phyloP scores from a whole-genome alignment of 1,284 basidiomycete genomes.

The Cystobasidium pallidum region DNA sequence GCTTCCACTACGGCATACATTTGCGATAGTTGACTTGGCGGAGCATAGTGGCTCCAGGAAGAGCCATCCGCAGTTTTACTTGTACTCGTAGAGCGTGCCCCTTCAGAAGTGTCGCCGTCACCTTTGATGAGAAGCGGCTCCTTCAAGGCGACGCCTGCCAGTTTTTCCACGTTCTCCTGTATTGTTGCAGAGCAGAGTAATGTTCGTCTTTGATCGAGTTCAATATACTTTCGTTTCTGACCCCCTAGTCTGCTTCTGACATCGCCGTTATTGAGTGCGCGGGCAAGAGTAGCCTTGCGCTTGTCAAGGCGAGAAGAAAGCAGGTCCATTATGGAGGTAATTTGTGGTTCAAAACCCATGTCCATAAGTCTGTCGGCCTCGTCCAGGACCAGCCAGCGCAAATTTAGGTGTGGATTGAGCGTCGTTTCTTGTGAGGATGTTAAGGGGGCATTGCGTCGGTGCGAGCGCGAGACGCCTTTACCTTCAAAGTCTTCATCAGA shows the following conservation, averaged over 20 bases:
- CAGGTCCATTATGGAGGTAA: conserved; percentile 77
- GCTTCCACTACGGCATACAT: conserved; percentile 90
- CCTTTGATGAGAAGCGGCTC: conserved; percentile 69
- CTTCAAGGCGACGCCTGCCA: conserved; percentile 78
- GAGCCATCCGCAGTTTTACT: background rate
- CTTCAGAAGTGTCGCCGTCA: conserved; percentile 19
- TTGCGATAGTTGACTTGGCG: conserved; percentile 92
- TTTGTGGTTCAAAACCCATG: conserved; percentile 60
- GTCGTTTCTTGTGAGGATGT: conserved; percentile 3
- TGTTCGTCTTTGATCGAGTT: conserved; percentile 62
- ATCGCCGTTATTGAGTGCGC: conserved; percentile 58
- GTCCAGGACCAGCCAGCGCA: conserved; percentile 90
- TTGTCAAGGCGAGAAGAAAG: conserved; percentile 68
- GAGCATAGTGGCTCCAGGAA: conserved; percentile 58
- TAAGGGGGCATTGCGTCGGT: conserved; percentile 33
- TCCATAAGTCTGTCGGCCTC: conserved; percentile 91
- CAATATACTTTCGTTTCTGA: background rate
- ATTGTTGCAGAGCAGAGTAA: conserved; percentile 97
- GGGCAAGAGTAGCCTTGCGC: conserved; percentile 22
- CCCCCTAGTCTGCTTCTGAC: conserved; percentile 63
- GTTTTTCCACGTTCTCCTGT: conserved; percentile 87
- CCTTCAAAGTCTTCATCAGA: conserved; percentile 45
- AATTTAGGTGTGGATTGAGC: conserved; percentile 47
- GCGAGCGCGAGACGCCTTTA: conserved; percentile 28
- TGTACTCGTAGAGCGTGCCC: background rate